A percentile compares a stretch with the other conserved stretches of the same genome.
These are phyloP conservation scores for Vitis rupestris DNA, from an alignment of 164 flowering plant species.

Conservation along the genomic window DNA sequence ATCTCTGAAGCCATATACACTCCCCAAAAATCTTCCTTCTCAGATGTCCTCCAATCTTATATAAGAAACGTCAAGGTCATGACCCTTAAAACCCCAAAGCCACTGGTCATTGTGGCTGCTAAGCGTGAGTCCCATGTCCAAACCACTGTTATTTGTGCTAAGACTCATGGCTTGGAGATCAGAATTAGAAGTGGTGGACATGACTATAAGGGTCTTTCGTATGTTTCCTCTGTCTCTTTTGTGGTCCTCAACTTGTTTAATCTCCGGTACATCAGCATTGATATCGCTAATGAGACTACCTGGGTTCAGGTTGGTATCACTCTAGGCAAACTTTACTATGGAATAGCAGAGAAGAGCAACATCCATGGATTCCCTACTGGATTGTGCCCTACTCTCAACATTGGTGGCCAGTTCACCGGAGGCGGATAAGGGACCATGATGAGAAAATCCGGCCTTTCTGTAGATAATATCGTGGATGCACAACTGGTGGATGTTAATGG, in stretches of 20 bases:
- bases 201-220: not conserved
- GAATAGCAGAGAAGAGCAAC: too few species aligned
- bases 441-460: not conserved
- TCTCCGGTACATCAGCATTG: not conserved
- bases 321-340: too few species aligned
- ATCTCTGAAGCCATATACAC: too few species aligned
- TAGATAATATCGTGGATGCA: not conserved
- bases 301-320: too few species aligned
- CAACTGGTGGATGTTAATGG: too few species aligned
- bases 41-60: too few species aligned
- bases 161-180: not conserved
- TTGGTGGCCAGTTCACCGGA: not conserved
- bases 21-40: too few species aligned
- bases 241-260: not conserved
- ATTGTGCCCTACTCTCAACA: not conserved
- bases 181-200: not conserved
- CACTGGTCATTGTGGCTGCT: too few species aligned
- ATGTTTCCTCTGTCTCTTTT: not conserved
- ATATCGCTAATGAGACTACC: too few species aligned
- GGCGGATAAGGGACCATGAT: not conserved
- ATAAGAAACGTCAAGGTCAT: too few species aligned
- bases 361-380: too few species aligned
- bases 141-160: not conserved
- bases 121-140: not conserved
- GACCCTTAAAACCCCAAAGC: too few species aligned